Evolutionary conservation across 2,329 filamentous ascomycete genomes (phyloP).

Genomic region (Beauveria brongniartii): DNA sequence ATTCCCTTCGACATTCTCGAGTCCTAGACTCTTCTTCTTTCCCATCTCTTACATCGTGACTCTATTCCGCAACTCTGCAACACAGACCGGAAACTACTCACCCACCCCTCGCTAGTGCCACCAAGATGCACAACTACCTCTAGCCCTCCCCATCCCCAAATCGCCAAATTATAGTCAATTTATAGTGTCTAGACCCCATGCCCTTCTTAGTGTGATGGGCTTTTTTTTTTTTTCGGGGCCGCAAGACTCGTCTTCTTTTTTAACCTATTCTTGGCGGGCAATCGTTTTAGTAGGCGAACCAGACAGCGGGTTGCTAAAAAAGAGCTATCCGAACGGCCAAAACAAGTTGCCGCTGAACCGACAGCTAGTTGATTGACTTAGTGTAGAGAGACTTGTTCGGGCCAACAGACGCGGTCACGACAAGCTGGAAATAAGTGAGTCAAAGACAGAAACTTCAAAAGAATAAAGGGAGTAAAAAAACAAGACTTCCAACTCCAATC

Average conservation of each 20-base stretch:
- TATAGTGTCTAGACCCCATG: neutral
- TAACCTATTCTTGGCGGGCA: neutral
- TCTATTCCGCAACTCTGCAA: too few relatives aligned
- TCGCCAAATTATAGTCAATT: neutral
- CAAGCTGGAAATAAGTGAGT: neutral
- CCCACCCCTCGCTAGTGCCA: neutral
- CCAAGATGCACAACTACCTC: neutral
- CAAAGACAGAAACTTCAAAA: neutral
- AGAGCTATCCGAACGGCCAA: neutral
- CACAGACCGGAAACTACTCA: too few relatives aligned
- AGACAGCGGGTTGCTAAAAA: neutral
- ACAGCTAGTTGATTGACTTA: neutral
- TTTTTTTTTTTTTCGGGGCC: neutral
- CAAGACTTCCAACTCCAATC: too few relatives aligned
- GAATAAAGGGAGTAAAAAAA: too few relatives aligned
- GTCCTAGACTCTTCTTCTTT: too few relatives aligned
- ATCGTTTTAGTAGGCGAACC: neutral
- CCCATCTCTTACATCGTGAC: too few relatives aligned
- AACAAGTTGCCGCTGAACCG: neutral
- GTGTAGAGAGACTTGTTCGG: too few relatives aligned
- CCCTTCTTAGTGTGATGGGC: neutral
- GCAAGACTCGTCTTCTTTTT: neutral
- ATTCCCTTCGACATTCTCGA: too few relatives aligned
- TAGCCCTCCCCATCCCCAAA: neutral
- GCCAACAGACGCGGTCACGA: too few relatives aligned